phyloP scores from a whole-genome alignment of 176 grass and related monocot species.

The Zoysia japonica region DNA sequence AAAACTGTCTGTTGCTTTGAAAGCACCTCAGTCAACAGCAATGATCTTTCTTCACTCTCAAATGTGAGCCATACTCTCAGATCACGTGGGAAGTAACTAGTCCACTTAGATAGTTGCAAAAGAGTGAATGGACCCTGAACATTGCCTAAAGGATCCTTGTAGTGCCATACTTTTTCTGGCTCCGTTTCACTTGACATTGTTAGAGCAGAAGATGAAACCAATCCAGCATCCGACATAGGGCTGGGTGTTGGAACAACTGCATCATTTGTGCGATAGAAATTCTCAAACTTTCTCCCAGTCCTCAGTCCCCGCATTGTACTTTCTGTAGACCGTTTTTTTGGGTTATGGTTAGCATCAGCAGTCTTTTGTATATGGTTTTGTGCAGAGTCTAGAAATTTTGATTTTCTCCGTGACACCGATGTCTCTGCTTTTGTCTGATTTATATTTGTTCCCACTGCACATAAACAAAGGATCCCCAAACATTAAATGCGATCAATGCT shows the following conservation, averaged over 20 bases:
- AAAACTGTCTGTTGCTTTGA: constrained; percentile 68
- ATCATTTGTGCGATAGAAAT: constrained; percentile 25
- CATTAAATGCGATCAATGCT: background rate
- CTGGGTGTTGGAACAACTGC: constrained; percentile 38
- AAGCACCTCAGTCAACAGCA: constrained; percentile 75
- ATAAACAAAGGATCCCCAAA: constrained; percentile 27
- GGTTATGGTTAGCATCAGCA: constrained; percentile 21
- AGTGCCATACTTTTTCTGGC: constrained; percentile 92
- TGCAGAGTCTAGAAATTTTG: constrained; percentile 27
- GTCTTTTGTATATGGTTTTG: constrained; percentile 35
- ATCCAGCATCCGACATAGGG: constrained; percentile 37
- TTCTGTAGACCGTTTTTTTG: constrained; percentile 27
- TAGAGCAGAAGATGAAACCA: constrained; percentile 29
- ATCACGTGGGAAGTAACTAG: constrained; percentile 69
- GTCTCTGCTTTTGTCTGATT: constrained; percentile 44
- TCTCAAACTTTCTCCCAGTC: constrained; percentile 32
- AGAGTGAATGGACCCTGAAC: constrained; percentile 91
- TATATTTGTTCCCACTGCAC: constrained; percentile 44
- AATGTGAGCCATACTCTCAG: constrained; percentile 83
- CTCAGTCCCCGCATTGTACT: constrained; percentile 28
- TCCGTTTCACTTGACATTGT: constrained; percentile 46
- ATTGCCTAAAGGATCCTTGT: constrained; percentile 86
- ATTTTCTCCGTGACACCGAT: constrained; percentile 42
- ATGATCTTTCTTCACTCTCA: constrained; percentile 84
- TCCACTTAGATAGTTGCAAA: constrained; percentile 82